Evolutionary conservation across 306 rosid genomes (phyloP), one percentile per base, ranked within the genome.

Genomic region (Canavalia gladiata): DNA sequence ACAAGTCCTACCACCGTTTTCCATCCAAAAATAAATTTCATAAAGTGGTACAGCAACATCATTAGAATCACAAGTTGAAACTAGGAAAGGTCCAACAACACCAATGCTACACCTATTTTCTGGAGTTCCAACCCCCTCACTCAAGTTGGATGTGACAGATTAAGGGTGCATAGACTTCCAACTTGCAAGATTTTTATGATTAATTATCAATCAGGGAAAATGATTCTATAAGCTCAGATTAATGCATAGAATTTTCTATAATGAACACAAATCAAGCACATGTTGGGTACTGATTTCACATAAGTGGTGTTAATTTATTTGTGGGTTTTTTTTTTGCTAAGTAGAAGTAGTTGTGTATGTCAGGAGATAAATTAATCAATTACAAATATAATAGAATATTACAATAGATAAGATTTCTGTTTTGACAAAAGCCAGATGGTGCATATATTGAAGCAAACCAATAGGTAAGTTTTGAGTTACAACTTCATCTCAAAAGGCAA

Each of bases 361-460:
- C 12, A 47, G 9, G 50, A 76, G 11, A 76, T 39, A 42, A 73
- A 62, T 52, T 73, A 73, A 54, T 39, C 39, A 52, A 31, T 41
- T 4, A 11, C 49, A 12, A 51, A 2, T 2, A 39, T 54, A 63
- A 62, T 25, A 59, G 43, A 42, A 43, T 30, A 9, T 39, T 2
- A 57, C 8, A 18, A 4, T 29, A 57, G 54, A 31, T 33, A 46
- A 30, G 31, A 11, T 39, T 28, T 25, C 47, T 11, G 47, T 47
- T 52, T 9, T 76, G 71, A 67, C 31, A 50, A 78, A 66, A 78
- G 45, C 34, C 28, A 52, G 6, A 46, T 42, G 65, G 10, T 5
- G 42, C 65, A 47, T 62, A 43, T 49, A 69, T 73, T 47, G 67
- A 83, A 58, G 64, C 35, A 28, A 74, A 84, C 2, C 8, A 70